A percentile compares a stretch with the other conserved stretches of the same genome.
phyloP scores from a whole-genome alignment of 805 yeast genomes.

The Kodamaea neixiangensis region DNA sequence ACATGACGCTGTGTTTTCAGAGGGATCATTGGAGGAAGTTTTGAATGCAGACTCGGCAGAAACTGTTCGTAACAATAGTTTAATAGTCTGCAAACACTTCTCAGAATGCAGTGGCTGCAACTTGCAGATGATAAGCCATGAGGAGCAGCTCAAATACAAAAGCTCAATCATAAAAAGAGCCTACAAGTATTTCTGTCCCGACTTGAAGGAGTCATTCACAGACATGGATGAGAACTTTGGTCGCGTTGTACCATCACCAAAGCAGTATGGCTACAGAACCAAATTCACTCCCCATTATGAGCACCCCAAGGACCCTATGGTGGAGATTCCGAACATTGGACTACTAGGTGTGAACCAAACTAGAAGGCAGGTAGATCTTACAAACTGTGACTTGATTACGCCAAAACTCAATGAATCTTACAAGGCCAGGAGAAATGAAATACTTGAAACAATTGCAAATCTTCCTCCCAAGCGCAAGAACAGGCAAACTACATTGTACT shows the following conservation, averaged over 20 bases:
- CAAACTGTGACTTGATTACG: constrained; percentile 40
- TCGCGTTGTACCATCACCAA: constrained; percentile 34
- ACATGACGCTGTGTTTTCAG: constrained; percentile 35
- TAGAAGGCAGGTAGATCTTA: constrained; percentile 31
- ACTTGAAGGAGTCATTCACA: constrained; percentile 12
- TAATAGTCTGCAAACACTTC: constrained; percentile 38
- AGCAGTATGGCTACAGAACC: constrained; percentile 40
- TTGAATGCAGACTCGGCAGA: constrained; percentile 9
- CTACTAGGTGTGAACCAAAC: constrained; percentile 28
- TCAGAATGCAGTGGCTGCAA: constrained; percentile 44
- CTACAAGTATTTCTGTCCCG: constrained; percentile 35
- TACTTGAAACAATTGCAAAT: constrained; percentile 9
- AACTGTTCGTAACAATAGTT: constrained; percentile 24
- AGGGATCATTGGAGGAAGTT: constrained; percentile 27
- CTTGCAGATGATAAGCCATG: constrained; percentile 41
- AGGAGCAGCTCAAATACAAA: constrained; percentile 39
- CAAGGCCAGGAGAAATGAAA: constrained; percentile 16
- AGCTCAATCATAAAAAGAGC: constrained; percentile 33
- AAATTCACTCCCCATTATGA: constrained; percentile 44
- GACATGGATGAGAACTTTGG: constrained; percentile 22
- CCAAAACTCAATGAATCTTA: constrained; percentile 29
- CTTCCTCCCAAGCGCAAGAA: constrained; percentile 8
- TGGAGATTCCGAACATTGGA: constrained; percentile 28
- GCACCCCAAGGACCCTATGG: constrained; percentile 14
- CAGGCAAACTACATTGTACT: constrained; percentile 21